Base-by-base conservation (phyloP, 495 filamentous ascomycete species). In the Trichoderma parareesei region DNA sequence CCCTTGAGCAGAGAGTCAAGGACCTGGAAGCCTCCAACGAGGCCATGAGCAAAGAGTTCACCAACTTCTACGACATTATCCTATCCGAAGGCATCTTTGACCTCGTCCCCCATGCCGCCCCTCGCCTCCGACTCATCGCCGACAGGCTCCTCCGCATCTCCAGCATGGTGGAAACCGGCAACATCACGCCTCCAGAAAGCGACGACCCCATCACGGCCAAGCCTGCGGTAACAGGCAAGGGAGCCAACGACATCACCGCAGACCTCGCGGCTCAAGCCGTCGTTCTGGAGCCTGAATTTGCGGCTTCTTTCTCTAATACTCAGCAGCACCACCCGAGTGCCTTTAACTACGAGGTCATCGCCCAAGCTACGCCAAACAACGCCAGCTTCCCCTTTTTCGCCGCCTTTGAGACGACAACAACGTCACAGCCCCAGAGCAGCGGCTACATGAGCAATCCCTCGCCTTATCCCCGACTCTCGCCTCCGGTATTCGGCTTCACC, bases 31-130 rank as follows among this genome's bases (percentile, higher is more conserved):
- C 78, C 5, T 81, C 84, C 3, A 87, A 92, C 65, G 84, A 88
- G 67, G 83, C 88, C 65, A 90, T 96, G 85, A 88, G 86, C 73
- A 85, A 82, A 62, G 81, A 85, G 0, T 92, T 94, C 64, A 76
- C 87, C 60, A 78, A 81, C n/a, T 85, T 93, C 41, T 85, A 87
- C 61, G 85, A 92, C 64, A 82, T 78, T 42, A 80, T 77, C 6
- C 67, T 78, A 67, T 53, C 76, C 79, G 70, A 78, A 77, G 75
- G 80, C 67, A 43, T 87, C 69, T 55, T 85, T 69, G 60, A 81
- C 72, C 66, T 73, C 75, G 70, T 75, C 66, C 80, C 83, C n/a
- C 81, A 83, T 37, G 78, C 83, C 64, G 76, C 74, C 43, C 76
- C 74, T 38, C 79, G 81, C 42, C 76, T 84, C 33, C 76, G 74